phyloP scores from a whole-genome alignment of 129 eudicot species.

The Artemisia argyi region DNA sequence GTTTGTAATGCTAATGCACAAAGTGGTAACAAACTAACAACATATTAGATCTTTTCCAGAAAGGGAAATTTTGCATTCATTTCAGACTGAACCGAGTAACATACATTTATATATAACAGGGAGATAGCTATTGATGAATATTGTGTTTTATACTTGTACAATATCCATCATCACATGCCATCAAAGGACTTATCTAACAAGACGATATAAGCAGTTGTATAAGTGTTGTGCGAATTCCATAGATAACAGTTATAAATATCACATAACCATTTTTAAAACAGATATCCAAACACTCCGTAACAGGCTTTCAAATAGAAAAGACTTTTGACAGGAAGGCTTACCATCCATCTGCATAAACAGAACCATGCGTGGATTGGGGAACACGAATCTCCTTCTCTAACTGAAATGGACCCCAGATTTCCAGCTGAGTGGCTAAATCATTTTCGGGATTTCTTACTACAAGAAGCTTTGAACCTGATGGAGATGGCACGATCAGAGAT shows the following conservation, averaged over 20 bases:
- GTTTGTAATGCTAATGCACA: background rate
- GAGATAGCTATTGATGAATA: no score
- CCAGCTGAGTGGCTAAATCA: no score
- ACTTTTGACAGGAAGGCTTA: conserved; percentile 25
- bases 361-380: no score
- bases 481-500: no score
- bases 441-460: no score
- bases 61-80: background rate
- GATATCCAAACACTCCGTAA: background rate
- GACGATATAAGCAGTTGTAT: background rate
- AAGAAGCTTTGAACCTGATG: conserved; percentile 91
- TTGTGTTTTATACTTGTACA: background rate
- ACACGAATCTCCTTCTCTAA: no score
- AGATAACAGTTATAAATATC: background rate
- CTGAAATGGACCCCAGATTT: no score
- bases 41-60: background rate
- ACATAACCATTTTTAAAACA: background rate
- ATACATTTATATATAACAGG: background rate
- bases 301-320: background rate
- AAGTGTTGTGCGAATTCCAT: background rate
- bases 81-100: background rate
- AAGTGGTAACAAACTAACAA: background rate
- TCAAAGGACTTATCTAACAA: background rate
- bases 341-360: no score
- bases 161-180: conserved; percentile 6